Conservation (phyloP, 768 basidiomycete genomes). For the Sarcodon aspratus region DNA sequence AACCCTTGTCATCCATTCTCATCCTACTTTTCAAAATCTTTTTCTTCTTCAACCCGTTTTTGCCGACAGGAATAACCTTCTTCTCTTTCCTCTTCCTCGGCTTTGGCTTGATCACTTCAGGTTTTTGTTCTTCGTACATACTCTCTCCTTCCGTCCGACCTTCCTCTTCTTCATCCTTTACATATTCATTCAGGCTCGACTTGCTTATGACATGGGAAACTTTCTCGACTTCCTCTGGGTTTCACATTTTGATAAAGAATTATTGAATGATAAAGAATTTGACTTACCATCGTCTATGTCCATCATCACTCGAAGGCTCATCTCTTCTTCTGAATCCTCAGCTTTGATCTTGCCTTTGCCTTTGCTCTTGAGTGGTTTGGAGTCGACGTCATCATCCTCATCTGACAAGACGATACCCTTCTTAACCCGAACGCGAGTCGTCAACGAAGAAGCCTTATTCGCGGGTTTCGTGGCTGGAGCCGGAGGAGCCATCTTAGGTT, state of each 20-base stretch:
- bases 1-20: conserved; percentile 54
- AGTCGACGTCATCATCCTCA: conserved; percentile 41
- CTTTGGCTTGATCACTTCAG: conserved; percentile 17
- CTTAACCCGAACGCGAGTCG: conserved; percentile 23
- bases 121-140: conserved; percentile 12
- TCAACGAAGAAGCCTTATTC: not conserved
- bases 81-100: conserved; percentile 31
- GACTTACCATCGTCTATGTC: conserved; percentile 61
- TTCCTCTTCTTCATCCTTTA: conserved; percentile 17
- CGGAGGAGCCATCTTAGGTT: not conserved
- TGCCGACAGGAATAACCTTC: conserved; percentile 60
- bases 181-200: not conserved
- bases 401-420: conserved; percentile 47
- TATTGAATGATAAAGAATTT: conserved; percentile 6
- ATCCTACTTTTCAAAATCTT: conserved; percentile 48
- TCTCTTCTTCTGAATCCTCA: conserved; percentile 31
- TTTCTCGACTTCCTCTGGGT: conserved; percentile 7
- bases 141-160: conserved; percentile 16
- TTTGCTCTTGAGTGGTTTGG: conserved; percentile 21
- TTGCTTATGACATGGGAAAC: conserved; percentile 1
- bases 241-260: not conserved
- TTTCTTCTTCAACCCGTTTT: conserved; percentile 69
- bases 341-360: conserved; percentile 20
- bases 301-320: conserved; percentile 51
- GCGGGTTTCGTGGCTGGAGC: conserved; percentile 2